phyloP scores from a whole-genome alignment of 2,329 filamentous ascomycete genomes.

The Phialophora macrospora region DNA sequence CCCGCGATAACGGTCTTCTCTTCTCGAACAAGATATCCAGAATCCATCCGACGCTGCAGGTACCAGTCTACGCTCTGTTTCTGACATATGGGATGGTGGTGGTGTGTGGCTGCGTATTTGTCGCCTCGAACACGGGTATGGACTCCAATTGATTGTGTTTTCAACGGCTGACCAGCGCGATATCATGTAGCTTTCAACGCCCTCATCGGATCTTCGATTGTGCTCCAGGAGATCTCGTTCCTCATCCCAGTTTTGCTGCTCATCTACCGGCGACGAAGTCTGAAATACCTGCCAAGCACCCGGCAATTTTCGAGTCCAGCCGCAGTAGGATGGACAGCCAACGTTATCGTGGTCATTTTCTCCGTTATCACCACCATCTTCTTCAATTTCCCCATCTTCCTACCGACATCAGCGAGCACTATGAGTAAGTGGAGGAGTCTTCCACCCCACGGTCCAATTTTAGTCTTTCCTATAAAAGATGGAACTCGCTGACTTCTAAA shows the following conservation, averaged over 20 bases:
- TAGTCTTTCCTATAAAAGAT: not conserved
- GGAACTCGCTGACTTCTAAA: not conserved
- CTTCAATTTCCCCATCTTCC: constrained; percentile 23
- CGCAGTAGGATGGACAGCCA: constrained; percentile 15
- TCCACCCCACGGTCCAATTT: not conserved
- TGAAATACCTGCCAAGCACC: constrained; percentile 15
- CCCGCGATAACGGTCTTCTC: constrained; percentile 48
- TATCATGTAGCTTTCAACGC: constrained; percentile 56
- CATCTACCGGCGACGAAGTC: constrained; percentile 13
- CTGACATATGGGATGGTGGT: constrained; percentile 35
- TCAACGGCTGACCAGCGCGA: constrained; percentile 44
- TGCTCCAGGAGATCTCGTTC: constrained; percentile 61
- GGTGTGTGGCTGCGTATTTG: constrained; percentile 40
- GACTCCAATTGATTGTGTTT: constrained; percentile 41
- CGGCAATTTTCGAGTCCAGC: constrained; percentile 18
- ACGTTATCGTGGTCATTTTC: constrained; percentile 46
- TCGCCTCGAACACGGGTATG: constrained; percentile 23
- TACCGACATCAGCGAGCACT: constrained; percentile 16
- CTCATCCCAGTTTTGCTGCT: constrained; percentile 40
- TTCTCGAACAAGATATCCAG: constrained; percentile 38
- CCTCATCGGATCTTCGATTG: constrained; percentile 62
- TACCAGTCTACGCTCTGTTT: constrained; percentile 40
- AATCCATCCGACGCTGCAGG: constrained; percentile 35
- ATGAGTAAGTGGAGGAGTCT: constrained; percentile 23
- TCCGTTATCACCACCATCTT: constrained; percentile 21